Percentiles rank a stretch among this genome's conserved stretches.
Conservation (phyloP, 139 green algal genomes). For the Tetradesmus obliquus region DNA sequence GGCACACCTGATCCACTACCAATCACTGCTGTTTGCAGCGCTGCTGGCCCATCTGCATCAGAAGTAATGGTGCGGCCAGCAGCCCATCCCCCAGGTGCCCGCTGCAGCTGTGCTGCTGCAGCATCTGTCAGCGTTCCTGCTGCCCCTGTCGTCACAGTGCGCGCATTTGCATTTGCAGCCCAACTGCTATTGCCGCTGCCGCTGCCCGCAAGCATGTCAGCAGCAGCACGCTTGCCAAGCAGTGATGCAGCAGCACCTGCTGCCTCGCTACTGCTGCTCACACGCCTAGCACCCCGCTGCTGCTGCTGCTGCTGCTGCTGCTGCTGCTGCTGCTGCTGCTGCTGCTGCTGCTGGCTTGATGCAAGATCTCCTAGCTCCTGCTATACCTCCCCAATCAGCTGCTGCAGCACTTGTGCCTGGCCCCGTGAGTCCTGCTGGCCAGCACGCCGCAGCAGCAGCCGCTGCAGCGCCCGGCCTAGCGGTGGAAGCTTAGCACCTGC, state of each 20-base stretch:
- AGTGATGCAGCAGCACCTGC: not conserved
- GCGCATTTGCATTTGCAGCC: not conserved
- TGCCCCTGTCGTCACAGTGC: not conserved
- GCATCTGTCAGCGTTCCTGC: not conserved
- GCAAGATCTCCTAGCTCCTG: not conserved
- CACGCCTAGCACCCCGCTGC: not conserved
- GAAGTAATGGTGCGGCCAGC: not conserved
- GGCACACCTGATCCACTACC: not conserved
- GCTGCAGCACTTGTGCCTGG: not conserved
- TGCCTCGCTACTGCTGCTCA: not conserved
- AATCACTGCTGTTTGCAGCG: not conserved
- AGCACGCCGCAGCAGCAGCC: not conserved
- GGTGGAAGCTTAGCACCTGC: not conserved
- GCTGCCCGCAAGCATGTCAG: not conserved
- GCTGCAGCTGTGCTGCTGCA: not conserved
- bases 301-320: conserved; percentile 10
- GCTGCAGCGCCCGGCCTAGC: not conserved
- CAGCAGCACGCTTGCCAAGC: not conserved
- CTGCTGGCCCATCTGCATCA: not conserved
- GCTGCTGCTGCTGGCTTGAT: not conserved
- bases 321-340: conserved; percentile 7
- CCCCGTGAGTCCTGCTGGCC: not conserved
- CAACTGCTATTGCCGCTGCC: not conserved
- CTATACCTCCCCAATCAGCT: not conserved
- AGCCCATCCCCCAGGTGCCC: not conserved